phyloP scores from a whole-genome alignment of 1,284 basidiomycete genomes.

The Puccinia triticina region DNA sequence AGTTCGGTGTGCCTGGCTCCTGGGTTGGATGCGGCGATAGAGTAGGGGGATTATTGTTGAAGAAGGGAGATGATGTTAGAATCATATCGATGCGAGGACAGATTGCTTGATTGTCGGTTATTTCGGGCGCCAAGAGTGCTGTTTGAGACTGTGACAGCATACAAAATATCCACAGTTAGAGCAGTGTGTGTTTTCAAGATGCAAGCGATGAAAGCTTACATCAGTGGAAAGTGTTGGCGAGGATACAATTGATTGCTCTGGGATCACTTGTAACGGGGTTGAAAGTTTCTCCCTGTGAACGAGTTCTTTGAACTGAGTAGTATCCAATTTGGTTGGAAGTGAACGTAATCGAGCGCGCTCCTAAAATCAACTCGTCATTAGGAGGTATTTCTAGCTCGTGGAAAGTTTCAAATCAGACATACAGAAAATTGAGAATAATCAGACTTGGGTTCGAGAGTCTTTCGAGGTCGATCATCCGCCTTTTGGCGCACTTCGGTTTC shows the following conservation, averaged over 20 bases:
- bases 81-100: slow-evolving; percentile 11
- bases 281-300: neutral
- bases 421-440: no score
- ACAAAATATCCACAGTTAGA: no score
- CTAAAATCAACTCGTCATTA: neutral
- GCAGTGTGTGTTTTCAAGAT: neutral
- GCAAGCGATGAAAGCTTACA: neutral
- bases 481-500: no score
- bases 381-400: neutral
- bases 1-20: neutral
- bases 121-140: neutral
- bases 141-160: neutral
- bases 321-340: neutral
- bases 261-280: neutral
- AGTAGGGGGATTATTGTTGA: neutral
- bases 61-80: neutral
- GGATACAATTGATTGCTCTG: slow-evolving; percentile 4
- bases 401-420: no score
- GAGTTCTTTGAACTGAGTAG: neutral
- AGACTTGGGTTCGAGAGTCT: no score
- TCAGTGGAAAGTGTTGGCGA: neutral
- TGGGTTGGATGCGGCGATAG: neutral
- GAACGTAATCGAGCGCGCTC: neutral
- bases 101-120: neutral
- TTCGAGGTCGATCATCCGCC: no score